These are phyloP conservation scores for Anthracocystis panici-leucophaei DNA, from an alignment of 1,284 basidiomycete genomes.

Conservation along the genomic window DNA sequence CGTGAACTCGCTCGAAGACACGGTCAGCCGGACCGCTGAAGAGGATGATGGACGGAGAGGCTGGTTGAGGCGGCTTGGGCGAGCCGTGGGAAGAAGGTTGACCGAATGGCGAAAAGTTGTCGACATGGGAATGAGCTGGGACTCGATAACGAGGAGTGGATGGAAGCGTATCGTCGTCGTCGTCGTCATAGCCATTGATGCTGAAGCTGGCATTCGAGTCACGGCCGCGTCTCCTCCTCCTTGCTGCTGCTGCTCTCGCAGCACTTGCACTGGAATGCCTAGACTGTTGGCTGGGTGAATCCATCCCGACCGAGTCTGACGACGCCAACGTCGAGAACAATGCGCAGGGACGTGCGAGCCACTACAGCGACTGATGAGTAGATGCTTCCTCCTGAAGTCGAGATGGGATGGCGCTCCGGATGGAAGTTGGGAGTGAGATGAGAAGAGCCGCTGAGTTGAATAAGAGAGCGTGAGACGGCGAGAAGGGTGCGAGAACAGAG, in stretches of 20 bases:
- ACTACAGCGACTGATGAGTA: too few relatives aligned
- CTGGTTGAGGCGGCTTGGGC: slow-evolving; percentile 13
- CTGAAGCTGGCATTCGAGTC: slow-evolving; percentile 4
- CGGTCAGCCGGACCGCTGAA: slow-evolving; percentile 36
- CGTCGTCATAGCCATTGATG: background rate
- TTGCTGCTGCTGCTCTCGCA: background rate
- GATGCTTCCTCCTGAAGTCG: too few relatives aligned
- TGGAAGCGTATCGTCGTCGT: slow-evolving; percentile 6
- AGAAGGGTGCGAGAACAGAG: too few relatives aligned
- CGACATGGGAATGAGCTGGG: slow-evolving; percentile 2
- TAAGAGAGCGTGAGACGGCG: too few relatives aligned
- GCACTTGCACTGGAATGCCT: background rate
- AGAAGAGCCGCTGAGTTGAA: too few relatives aligned
- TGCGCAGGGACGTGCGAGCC: background rate
- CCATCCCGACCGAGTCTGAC: background rate
- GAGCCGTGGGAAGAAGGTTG: slow-evolving; percentile 23
- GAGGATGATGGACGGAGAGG: slow-evolving; percentile 39
- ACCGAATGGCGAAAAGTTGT: slow-evolving; percentile 29
- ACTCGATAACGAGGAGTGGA: slow-evolving; percentile 32
- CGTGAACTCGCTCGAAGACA: slow-evolving; percentile 43
- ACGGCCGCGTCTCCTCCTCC: background rate
- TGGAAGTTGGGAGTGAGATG: too few relatives aligned
- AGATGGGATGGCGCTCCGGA: too few relatives aligned
- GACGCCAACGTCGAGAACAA: background rate
- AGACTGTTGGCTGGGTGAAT: background rate